Conservation (phyloP, 495 filamentous ascomycete genomes). For the Rostrohypoxylon terebratum region DNA sequence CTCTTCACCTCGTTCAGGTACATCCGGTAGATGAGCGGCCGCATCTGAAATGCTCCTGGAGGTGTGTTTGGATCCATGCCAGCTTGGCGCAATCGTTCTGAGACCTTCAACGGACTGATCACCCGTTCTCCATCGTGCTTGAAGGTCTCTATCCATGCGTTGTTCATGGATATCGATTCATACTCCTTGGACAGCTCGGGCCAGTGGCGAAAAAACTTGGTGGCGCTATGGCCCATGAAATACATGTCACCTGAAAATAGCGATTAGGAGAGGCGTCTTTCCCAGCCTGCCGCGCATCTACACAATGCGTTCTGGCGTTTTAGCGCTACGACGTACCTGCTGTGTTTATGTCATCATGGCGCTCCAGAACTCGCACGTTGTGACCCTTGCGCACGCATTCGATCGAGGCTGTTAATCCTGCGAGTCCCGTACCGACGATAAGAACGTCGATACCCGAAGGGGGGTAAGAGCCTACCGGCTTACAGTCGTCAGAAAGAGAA, state of each 20-base stretch:
- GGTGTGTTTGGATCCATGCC: slow-evolving; percentile 54
- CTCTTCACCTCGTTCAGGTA: slow-evolving; percentile 63
- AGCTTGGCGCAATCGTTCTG: slow-evolving; percentile 54
- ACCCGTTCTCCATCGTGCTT: slow-evolving; percentile 65
- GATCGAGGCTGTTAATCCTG: slow-evolving; percentile 71
- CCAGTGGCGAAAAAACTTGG: slow-evolving; percentile 67
- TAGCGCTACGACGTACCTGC: slow-evolving; percentile 44
- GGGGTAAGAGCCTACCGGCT: slow-evolving; percentile 56
- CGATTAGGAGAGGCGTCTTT: not conserved
- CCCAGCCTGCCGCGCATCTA: slow-evolving; percentile 20
- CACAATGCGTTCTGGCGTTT: not conserved
- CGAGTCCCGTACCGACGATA: slow-evolving; percentile 73
- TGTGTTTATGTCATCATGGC: slow-evolving; percentile 56
- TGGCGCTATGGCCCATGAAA: slow-evolving; percentile 63
- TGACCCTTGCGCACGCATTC: slow-evolving; percentile 75
- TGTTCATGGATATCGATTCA: slow-evolving; percentile 58
- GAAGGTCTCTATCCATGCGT: slow-evolving; percentile 64
- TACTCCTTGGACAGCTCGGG: slow-evolving; percentile 65
- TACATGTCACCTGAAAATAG: slow-evolving; percentile 63
- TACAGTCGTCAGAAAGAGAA: slow-evolving; percentile 44
- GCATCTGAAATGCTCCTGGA: slow-evolving; percentile 59
- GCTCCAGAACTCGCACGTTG: slow-evolving; percentile 68
- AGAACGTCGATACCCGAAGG: slow-evolving; percentile 66
- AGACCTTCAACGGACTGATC: slow-evolving; percentile 53
- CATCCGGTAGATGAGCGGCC: slow-evolving; percentile 68